A percentile compares a stretch with the other conserved stretches of the same genome.
These are phyloP conservation scores for Westerdykella sp. DNA, from an alignment of 2,329 filamentous ascomycete species.

Conservation along the genomic window DNA sequence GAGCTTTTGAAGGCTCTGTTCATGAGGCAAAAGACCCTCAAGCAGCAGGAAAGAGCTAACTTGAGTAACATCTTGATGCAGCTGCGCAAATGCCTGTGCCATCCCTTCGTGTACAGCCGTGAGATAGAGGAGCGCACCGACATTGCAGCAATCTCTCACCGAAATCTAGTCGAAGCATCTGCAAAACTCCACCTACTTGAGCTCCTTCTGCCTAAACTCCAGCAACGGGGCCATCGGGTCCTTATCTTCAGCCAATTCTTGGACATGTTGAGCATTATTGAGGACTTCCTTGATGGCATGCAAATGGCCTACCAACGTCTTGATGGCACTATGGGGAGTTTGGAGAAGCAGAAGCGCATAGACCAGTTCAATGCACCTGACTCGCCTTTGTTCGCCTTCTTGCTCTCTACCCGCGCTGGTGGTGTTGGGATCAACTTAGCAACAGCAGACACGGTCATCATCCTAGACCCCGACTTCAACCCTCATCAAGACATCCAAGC, in stretches of 20 bases:
- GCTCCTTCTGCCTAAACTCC: constrained; percentile 78
- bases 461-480: constrained; percentile 95
- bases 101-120: constrained; percentile 89
- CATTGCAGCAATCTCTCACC: constrained; percentile 57
- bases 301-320: constrained; percentile 70
- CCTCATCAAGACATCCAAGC: constrained; percentile 97
- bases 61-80: constrained; percentile 95
- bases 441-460: constrained; percentile 95
- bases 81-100: constrained; percentile 86
- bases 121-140: constrained; percentile 78
- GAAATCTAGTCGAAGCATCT: constrained; percentile 84
- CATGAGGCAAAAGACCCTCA: constrained; percentile 53
- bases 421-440: constrained; percentile 97
- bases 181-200: constrained; percentile 81
- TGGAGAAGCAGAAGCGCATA: constrained; percentile 91
- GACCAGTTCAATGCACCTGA: constrained; percentile 85
- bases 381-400: constrained; percentile 79
- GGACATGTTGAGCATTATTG: constrained; percentile 75
- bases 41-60: constrained; percentile 66
- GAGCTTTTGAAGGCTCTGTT: constrained; percentile 85
- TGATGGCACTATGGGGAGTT: constrained; percentile 72
- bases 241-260: constrained; percentile 96
- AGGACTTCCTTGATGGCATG: constrained; percentile 80
- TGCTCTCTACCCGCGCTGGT: constrained; percentile 88
- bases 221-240: constrained; percentile 79